A percentile compares a stretch with the other conserved stretches of the same genome.
These are phyloP conservation scores for Bryoglossum gracile DNA, from an alignment of 495 filamentous ascomycete genomes.

Conservation along the genomic window DNA sequence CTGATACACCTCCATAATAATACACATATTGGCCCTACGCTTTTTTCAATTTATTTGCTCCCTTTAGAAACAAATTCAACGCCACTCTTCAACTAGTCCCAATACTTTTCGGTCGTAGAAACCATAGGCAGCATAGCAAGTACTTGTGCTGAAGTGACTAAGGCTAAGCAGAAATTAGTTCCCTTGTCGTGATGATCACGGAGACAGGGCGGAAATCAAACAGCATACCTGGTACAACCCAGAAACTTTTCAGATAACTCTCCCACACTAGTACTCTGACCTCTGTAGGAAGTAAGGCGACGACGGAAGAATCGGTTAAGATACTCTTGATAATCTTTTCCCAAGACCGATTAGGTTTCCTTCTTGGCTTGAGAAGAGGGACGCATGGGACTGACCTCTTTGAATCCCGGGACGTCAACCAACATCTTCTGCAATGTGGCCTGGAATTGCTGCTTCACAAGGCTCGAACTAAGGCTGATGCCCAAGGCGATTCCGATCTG, in stretches of 20 bases:
- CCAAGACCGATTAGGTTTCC: background rate
- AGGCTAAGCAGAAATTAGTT: background rate
- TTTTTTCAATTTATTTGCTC: too few relatives aligned
- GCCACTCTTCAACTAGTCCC: background rate
- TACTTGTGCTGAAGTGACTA: background rate
- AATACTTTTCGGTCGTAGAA: background rate
- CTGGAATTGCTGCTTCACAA: slow-evolving; percentile 26
- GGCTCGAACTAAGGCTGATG: slow-evolving; percentile 20
- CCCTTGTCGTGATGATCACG: background rate
- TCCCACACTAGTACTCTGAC: slow-evolving; percentile 16
- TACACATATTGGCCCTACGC: too few relatives aligned
- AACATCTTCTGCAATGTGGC: slow-evolving; percentile 13
- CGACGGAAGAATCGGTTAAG: slow-evolving; percentile 24
- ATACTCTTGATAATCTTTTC: slow-evolving; percentile 28
- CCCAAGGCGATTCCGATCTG: slow-evolving; percentile 33
- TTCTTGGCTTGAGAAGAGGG: background rate
- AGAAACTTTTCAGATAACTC: slow-evolving; percentile 27
- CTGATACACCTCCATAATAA: too few relatives aligned
- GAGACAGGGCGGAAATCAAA: background rate
- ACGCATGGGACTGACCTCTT: slow-evolving; percentile 3
- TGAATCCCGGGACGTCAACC: slow-evolving; percentile 2
- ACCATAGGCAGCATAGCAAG: slow-evolving; percentile 1
- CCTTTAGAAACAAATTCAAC: too few relatives aligned
- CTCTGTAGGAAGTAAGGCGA: slow-evolving; percentile 13
- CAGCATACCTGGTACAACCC: slow-evolving; percentile 28